Conservation (phyloP, 176 grass and related monocot species). For the Raddia distichophylla region DNA sequence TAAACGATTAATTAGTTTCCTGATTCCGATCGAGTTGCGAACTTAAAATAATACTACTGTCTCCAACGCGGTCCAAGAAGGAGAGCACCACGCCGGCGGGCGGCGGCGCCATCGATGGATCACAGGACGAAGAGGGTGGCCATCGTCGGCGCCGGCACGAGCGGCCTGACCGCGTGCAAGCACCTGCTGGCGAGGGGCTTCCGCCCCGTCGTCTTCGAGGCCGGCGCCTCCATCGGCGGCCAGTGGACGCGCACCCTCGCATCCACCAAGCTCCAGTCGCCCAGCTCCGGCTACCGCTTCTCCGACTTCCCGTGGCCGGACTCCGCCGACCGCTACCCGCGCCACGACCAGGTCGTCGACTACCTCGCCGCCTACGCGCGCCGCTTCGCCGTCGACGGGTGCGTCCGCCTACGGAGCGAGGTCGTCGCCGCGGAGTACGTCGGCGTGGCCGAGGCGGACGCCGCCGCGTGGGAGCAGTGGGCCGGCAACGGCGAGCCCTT, state of each 20-base stretch:
- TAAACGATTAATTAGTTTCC: too few species aligned
- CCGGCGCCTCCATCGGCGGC: conserved; percentile 54
- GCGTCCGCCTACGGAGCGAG: conserved; percentile 50
- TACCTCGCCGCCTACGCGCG: conserved; percentile 76
- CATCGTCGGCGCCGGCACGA: conserved; percentile 74
- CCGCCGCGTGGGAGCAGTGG: conserved; percentile 52
- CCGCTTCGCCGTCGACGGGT: conserved; percentile 57
- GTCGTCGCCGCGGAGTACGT: conserved; percentile 56
- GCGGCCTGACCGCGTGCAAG: conserved; percentile 84
- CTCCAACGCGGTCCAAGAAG: not conserved
- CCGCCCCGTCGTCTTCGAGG: conserved; percentile 68
- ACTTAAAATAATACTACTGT: not conserved
- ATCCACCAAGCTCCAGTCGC: conserved; percentile 67
- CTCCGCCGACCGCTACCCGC: conserved; percentile 39
- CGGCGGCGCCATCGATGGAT: conserved; percentile 6
- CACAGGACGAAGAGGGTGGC: conserved; percentile 59
- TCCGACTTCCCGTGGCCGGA: conserved; percentile 87
- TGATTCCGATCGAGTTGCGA: not conserved
- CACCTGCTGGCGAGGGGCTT: conserved; percentile 61
- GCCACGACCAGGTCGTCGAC: conserved; percentile 53
- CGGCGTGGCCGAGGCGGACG: conserved; percentile 24
- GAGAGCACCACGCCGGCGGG: not conserved
- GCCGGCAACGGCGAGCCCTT: conserved; percentile 72
- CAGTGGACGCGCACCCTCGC: conserved; percentile 64
- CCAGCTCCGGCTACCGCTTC: conserved; percentile 41